Conservation (phyloP, 306 rosid genomes). For the Parietaria judaica region DNA sequence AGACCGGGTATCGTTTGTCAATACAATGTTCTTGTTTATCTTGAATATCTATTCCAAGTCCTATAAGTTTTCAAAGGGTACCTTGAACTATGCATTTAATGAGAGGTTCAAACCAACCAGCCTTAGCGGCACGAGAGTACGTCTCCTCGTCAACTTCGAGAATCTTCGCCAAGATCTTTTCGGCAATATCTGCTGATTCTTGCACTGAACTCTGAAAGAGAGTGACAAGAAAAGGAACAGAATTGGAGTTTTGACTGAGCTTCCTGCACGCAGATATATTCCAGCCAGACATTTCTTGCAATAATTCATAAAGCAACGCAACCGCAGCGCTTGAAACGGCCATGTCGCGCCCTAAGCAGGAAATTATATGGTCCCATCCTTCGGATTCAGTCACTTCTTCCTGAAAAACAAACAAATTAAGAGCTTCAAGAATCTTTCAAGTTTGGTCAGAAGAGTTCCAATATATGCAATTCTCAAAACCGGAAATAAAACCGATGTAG, state of each 20-base stretch:
- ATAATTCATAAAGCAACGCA: slow-evolving; percentile 50
- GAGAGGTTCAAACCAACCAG: slow-evolving; percentile 77
- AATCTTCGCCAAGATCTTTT: slow-evolving; percentile 52
- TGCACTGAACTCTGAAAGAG: slow-evolving; percentile 35
- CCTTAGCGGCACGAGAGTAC: slow-evolving; percentile 46
- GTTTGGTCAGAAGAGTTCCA: neutral
- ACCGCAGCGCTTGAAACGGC: slow-evolving; percentile 55
- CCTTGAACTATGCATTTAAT: slow-evolving; percentile 49
- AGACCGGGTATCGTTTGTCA: too few relatives aligned
- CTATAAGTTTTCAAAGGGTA: slow-evolving; percentile 7
- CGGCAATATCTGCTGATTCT: slow-evolving; percentile 56
- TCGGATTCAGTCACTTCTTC: slow-evolving; percentile 46
- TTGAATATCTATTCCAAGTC: too few relatives aligned
- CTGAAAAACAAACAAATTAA: slow-evolving; percentile 19
- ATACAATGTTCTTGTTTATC: too few relatives aligned
- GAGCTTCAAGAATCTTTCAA: neutral
- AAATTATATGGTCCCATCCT: slow-evolving; percentile 61
- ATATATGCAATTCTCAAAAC: too few relatives aligned
- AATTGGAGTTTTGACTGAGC: slow-evolving; percentile 43
- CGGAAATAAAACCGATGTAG: too few relatives aligned
- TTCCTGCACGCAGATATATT: slow-evolving; percentile 46
- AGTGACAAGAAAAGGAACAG: slow-evolving; percentile 47
- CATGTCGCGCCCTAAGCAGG: slow-evolving; percentile 47
- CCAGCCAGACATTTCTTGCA: slow-evolving; percentile 64
- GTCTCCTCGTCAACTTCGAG: slow-evolving; percentile 48